These are phyloP conservation scores for Phialocephala subalpina DNA, from an alignment of 2,329 filamentous ascomycete species.

Conservation along the genomic window DNA sequence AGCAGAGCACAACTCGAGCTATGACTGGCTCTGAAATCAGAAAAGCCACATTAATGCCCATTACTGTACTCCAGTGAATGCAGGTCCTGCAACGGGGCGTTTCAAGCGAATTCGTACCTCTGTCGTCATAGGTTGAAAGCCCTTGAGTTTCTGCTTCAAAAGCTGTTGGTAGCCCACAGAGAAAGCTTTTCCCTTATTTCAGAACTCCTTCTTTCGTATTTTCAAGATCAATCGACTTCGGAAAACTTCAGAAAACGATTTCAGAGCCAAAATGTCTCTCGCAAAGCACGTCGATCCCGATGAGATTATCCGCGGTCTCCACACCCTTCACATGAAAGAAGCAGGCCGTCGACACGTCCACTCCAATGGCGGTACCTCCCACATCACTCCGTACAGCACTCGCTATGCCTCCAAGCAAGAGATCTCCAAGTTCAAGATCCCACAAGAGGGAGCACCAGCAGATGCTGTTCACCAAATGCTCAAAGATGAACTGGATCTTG, in stretches of 20 bases:
- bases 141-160: not conserved
- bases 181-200: not conserved
- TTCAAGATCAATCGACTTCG: not conserved
- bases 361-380: conserved; percentile 52
- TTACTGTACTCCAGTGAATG: conserved; percentile 8
- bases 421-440: conserved; percentile 67
- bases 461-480: conserved; percentile 72
- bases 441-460: conserved; percentile 62
- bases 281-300: conserved; percentile 62
- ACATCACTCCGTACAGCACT: conserved; percentile 65
- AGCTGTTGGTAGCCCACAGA: not conserved
- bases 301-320: conserved; percentile 61
- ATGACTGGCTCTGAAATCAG: not conserved
- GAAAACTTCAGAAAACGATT: not conserved
- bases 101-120: not conserved
- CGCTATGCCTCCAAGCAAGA: conserved; percentile 62
- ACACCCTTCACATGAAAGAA: conserved; percentile 51
- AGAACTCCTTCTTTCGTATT: no score
- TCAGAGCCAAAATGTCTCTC: conserved; percentile 52
- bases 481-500: conserved; percentile 68
- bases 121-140: conserved; percentile 19
- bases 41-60: not conserved
- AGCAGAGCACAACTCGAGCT: not conserved
- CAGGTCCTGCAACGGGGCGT: not conserved
- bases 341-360: conserved; percentile 47